Evolutionary conservation across 371 early-diverging fungal genomes (phyloP).

Genomic region (Mortierella sp.): DNA sequence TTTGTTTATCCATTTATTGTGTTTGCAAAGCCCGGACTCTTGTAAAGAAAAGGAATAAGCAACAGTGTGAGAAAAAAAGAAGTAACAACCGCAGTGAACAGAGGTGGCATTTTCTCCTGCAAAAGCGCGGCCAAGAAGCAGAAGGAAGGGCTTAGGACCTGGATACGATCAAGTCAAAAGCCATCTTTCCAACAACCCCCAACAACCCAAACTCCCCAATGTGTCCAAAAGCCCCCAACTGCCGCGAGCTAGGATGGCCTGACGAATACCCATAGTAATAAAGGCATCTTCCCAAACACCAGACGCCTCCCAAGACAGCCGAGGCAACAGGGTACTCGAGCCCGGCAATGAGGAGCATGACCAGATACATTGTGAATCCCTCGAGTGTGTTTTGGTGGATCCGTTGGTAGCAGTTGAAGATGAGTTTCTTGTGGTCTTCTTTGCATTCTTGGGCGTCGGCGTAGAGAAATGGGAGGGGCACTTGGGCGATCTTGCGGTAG

Average conservation of each 20-base stretch:
- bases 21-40: background rate
- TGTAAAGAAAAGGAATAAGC: background rate
- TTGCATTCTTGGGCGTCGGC: conserved; percentile 72
- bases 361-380: conserved; percentile 31
- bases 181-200: conserved; percentile 26
- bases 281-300: conserved; percentile 63
- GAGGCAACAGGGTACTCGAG: conserved; percentile 67
- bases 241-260: conserved; percentile 62
- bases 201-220: conserved; percentile 35
- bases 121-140: background rate
- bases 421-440: conserved; percentile 67
- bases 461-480: conserved; percentile 77
- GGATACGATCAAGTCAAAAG: conserved; percentile 32
- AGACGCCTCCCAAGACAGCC: conserved; percentile 64
- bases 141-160: background rate
- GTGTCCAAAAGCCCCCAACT: conserved; percentile 31
- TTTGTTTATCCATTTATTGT: background rate
- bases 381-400: conserved; percentile 73
- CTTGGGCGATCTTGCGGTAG: conserved; percentile 70
- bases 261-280: conserved; percentile 66
- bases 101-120: background rate
- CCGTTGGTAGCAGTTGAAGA: conserved; percentile 80
- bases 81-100: background rate
- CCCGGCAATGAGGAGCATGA: conserved; percentile 63
- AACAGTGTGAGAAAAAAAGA: background rate